These are phyloP conservation scores for Yamadazyma sp. DNA, from an alignment of 805 yeast species.

Conservation along the genomic window DNA sequence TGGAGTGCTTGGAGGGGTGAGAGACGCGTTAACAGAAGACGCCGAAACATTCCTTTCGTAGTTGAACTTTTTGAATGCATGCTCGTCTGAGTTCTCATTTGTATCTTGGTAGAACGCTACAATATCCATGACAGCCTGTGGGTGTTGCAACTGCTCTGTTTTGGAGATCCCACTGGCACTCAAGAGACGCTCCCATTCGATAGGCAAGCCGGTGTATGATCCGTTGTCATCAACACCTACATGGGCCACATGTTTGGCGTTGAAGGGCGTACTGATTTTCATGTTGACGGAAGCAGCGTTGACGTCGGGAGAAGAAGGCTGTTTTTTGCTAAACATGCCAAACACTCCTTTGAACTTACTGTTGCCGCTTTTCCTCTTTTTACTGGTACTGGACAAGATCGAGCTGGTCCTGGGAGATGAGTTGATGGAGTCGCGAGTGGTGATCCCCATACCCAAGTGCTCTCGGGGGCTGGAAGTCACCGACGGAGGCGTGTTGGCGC, in stretches of 20 bases:
- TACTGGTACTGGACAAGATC: conserved; percentile 10
- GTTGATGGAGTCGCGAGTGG: conserved; percentile 14
- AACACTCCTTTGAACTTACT: conserved; percentile 60
- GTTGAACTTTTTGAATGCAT: conserved; percentile 45
- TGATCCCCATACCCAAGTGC: conserved; percentile 21
- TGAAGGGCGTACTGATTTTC: conserved; percentile 88
- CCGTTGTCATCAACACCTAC: conserved; percentile 90
- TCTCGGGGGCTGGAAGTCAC: conserved; percentile 27
- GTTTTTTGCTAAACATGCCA: conserved; percentile 46
- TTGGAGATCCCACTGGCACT: conserved; percentile 84
- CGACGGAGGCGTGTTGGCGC: conserved; percentile 11
- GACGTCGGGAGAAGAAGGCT: conserved; percentile 12
- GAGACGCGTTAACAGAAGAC: conserved; percentile 24
- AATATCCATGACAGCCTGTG: conserved; percentile 91
- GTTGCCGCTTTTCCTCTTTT: conserved; percentile 39
- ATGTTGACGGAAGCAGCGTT: conserved; percentile 27
- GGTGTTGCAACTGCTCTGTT: conserved; percentile 86
- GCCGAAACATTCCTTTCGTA: conserved; percentile 24
- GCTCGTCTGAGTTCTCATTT: conserved; percentile 43
- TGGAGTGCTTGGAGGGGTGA: conserved; percentile 33
- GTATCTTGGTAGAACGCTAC: conserved; percentile 78
- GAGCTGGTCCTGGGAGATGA: conserved; percentile 20
- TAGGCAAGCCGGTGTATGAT: conserved; percentile 87
- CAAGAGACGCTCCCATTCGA: conserved; percentile 84
- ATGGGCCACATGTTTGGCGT: conserved; percentile 87